Base-by-base conservation (phyloP, 257 asterid species). In the Fraxinus pennsylvanica region DNA sequence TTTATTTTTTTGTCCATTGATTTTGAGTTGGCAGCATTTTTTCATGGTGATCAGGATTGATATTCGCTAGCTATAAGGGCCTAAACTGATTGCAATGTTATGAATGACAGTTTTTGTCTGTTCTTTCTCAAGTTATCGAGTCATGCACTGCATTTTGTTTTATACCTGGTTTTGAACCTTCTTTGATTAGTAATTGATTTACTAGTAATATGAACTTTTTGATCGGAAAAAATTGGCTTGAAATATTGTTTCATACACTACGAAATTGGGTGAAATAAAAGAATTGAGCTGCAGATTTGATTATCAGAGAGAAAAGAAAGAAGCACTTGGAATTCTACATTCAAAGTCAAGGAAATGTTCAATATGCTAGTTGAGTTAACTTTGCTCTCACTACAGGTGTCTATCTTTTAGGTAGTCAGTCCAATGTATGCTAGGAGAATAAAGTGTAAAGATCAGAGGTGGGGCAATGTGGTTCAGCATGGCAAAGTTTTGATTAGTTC, bases 371-470 rank as follows among this genome's bases (percentile, higher is more conserved):
- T 65, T 71, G 2, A 57, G 75, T 79, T 50, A 79, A 38, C 75
- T 76, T 75, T 81, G 33, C 80, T 85, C 83, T 76, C 76, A 68
- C 76, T 8, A 32, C 89, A 79, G 91, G 89, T 78, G 66, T 81
- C 50, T 75, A 77, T 81, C 43, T 76, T 73, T 81, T 83, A 77
- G 47, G 39, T 57, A 85, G 82, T 65, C 77, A 85, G 87, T 75
- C 82, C 88, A 72, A 94, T 94, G 98, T 90, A 90, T 87, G 90
- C 89, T 30, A 86, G 92, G 90, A 89, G 80, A 82, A 80, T 91
- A 87, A 90, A 78, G 84, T 80, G 36, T 81, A 85, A 72, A 79
- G 84, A 83, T 68, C 84, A 83, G 61, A 88, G 78, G 67, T 90
- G 95, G 97, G 86, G 80, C 75, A 78, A 78, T 68, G 77, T 81